Percentiles rank a stretch among this genome's conserved stretches.
Conservation (phyloP, 1,284 basidiomycete species). For the Leccinum griseonigrum region DNA sequence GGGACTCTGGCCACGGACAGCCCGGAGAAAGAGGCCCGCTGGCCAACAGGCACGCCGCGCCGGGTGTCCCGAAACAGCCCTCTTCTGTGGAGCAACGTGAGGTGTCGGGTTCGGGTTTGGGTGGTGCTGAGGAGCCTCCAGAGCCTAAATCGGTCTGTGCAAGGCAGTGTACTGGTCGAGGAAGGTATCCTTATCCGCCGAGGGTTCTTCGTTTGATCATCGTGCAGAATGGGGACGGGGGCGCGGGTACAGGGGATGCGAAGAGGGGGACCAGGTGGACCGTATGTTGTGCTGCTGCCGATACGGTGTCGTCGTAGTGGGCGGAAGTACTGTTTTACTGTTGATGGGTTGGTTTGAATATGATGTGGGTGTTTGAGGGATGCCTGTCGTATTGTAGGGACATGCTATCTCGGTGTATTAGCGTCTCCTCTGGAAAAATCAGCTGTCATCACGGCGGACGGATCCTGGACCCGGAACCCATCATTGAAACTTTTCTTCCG, state of each 20-base stretch:
- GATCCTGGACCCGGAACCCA: too few species aligned
- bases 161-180: constrained; percentile 11
- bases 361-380: not conserved
- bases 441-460: too few species aligned
- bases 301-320: constrained; percentile 7
- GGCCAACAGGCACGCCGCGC: constrained; percentile 10
- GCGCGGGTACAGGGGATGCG: constrained; percentile 43
- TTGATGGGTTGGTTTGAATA: not conserved
- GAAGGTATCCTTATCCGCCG: constrained; percentile 1
- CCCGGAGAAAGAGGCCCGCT: constrained; percentile 2
- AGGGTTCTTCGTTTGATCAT: constrained; percentile 35
- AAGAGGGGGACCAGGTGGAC: constrained; percentile 27
- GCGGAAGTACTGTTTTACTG: not conserved
- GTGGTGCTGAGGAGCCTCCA: not conserved
- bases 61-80: not conserved
- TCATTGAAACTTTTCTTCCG: too few species aligned
- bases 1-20: not conserved
- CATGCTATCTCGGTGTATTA: too few species aligned
- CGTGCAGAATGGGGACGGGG: constrained; percentile 35
- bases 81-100: constrained; percentile 6
- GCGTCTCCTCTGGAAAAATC: too few species aligned
- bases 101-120: not conserved
- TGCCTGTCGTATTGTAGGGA: not conserved
- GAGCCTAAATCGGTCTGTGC: not conserved
- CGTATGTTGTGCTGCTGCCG: not conserved